Conservation (phyloP, 176 grass and related monocot species). For the Alloteropsis semialata region DNA sequence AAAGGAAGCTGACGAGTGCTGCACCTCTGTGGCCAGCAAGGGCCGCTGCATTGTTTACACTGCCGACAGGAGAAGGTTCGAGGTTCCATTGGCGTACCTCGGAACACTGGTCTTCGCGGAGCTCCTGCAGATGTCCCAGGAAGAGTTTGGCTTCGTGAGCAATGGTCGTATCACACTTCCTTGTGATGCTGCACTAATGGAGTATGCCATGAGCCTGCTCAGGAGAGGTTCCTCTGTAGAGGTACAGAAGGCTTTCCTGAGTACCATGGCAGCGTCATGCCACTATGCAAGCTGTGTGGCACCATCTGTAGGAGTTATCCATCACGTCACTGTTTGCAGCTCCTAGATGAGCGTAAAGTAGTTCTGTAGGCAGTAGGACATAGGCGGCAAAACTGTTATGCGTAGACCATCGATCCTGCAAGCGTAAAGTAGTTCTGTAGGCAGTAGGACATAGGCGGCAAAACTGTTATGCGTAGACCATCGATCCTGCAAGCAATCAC, state of each 20-base stretch:
- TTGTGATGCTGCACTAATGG: conserved; percentile 28
- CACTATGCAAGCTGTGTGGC: not conserved
- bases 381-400: not conserved
- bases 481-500: not conserved
- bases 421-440: not conserved
- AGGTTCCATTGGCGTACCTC: conserved; percentile 38
- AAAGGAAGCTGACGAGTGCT: not conserved
- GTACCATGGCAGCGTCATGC: conserved; percentile 21
- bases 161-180: conserved; percentile 35
- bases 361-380: not conserved
- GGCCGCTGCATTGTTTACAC: conserved; percentile 47
- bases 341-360: not conserved
- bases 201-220: conserved; percentile 42
- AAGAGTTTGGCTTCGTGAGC: conserved; percentile 41
- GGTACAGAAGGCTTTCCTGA: conserved; percentile 28
- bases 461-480: not conserved
- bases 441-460: not conserved
- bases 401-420: not conserved
- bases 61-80: conserved; percentile 20
- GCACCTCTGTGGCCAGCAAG: conserved; percentile 4
- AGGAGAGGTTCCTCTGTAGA: conserved; percentile 16
- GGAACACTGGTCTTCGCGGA: conserved; percentile 8
- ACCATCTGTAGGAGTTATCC: not conserved
- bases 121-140: conserved; percentile 45
- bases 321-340: not conserved